Base-by-base conservation (phyloP, 495 filamentous ascomycete genomes). In the Xylaria bambusicola region DNA sequence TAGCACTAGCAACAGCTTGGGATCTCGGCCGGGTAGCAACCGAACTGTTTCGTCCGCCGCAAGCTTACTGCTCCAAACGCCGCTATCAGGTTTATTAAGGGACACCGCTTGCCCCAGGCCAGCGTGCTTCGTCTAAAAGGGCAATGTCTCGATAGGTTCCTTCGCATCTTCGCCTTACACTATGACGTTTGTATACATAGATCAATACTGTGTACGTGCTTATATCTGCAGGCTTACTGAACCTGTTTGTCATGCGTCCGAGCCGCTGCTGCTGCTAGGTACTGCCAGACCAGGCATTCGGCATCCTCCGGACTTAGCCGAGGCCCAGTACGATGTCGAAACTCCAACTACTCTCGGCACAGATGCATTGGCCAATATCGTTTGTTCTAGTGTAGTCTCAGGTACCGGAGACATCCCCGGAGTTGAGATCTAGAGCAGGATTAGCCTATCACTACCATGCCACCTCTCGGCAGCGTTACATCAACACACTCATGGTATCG, bases 21-120 rank as follows among this genome's bases (percentile, higher is more conserved):
- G 38, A 53, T 60, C 57, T 60, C 38, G 57, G 49, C 57, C 57
- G 40, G 57, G 29, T 48, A 60, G 49, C 49, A 60, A 60, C 57
- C 57, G 48, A 59, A 59, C 21, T 49, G 18, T 41, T 35, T 23
- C 41, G 23, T 49, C n/a, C 6, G 31, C 31, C 10, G 5, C 49
- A 52, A 21, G 18, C 35, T 27, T 21, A 17, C 23, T 41, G 35
- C 10, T 10, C 35, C 23, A 42, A 38, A 15, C 13, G 36, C 31
- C 31, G 21, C 36, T 9, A 41, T 40, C 8, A 41, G 1, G 50
- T 21, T 54, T 44, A 54, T 54, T 54, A 54, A 54, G 52, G 52
- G 52, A 54, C 52, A 33, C 52, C 44, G 44, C 36, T 5, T 42
- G 18, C 52, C 44, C 51, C 51, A 42, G 27, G 18, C 7, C 42